phyloP scores from a whole-genome alignment of 441 rosid genomes.

The Bocquillonia castaneifolia region DNA sequence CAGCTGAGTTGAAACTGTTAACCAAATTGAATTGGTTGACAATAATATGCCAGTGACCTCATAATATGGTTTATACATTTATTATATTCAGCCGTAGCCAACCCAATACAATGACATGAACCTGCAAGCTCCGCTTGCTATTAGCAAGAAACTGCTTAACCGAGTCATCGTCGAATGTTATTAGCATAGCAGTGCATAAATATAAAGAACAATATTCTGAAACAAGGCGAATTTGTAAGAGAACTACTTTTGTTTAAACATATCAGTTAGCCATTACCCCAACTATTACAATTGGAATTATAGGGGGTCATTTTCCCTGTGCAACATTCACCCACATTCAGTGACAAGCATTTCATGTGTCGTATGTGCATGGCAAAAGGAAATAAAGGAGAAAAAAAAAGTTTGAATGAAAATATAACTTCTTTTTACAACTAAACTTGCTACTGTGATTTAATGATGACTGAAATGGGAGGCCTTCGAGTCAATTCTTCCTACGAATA shows the following conservation, averaged over 20 bases:
- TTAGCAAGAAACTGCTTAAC: not conserved
- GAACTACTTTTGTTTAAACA: slow-evolving; percentile 15
- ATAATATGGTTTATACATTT: too few species aligned
- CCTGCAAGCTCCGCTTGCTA: not conserved
- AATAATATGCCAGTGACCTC: too few species aligned
- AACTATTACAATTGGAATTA: slow-evolving; percentile 21
- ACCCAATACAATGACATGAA: too few species aligned
- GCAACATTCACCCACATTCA: slow-evolving; percentile 28
- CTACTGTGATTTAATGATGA: slow-evolving; percentile 17
- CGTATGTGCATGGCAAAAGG: slow-evolving; percentile 24
- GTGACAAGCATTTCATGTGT: slow-evolving; percentile 20
- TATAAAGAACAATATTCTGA: not conserved
- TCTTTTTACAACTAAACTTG: slow-evolving; percentile 18
- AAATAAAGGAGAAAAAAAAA: not conserved
- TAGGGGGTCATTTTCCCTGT: slow-evolving; percentile 8
- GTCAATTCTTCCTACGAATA: slow-evolving; percentile 34
- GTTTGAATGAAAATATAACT: not conserved
- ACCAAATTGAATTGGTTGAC: not conserved
- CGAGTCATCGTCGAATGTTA: not conserved
- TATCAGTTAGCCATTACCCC: slow-evolving; percentile 19
- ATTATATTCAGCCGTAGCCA: too few species aligned
- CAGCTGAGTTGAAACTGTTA: too few species aligned
- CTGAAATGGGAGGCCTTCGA: slow-evolving; percentile 20
- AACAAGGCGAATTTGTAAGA: not conserved
- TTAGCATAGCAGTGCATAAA: not conserved